phyloP scores from a whole-genome alignment of 2,329 filamentous ascomycete genomes.

The Cercospora berteroae region DNA sequence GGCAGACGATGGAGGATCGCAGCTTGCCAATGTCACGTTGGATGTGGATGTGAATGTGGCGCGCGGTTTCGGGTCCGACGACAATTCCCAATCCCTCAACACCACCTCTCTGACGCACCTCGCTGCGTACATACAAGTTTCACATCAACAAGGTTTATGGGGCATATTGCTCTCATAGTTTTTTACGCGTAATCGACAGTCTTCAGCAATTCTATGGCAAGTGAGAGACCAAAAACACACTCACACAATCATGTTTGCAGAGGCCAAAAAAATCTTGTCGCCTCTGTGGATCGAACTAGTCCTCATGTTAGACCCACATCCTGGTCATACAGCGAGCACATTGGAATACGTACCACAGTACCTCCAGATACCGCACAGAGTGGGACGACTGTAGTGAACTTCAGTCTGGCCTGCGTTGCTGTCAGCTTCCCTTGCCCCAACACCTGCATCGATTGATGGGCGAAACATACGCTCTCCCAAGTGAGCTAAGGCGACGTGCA shows the following conservation, averaged over 20 bases:
- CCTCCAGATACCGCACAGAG: constrained; percentile 22
- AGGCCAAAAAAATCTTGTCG: constrained; percentile 1
- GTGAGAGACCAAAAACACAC: not conserved
- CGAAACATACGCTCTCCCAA: constrained; percentile 16
- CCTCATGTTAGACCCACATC: not conserved
- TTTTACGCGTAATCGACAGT: not conserved
- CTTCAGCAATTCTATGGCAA: not conserved
- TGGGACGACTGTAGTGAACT: constrained; percentile 12
- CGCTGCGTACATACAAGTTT: not conserved
- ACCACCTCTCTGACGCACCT: not conserved
- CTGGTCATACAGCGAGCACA: not conserved
- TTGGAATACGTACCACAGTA: constrained; percentile 16
- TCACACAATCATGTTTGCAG: not conserved
- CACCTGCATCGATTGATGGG: not conserved
- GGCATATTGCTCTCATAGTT: not conserved
- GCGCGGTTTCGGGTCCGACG: not conserved
- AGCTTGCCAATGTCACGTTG: not conserved
- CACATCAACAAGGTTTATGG: not conserved
- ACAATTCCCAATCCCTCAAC: not conserved
- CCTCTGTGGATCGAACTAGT: constrained; percentile 13
- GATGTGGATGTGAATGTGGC: not conserved
- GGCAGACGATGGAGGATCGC: not conserved
- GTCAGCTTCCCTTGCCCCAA: not conserved
- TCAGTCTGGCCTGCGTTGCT: constrained; percentile 9
- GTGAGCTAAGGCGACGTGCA: constrained; percentile 13